phyloP scores from a whole-genome alignment of 768 basidiomycete genomes.

The Mycena venus region DNA sequence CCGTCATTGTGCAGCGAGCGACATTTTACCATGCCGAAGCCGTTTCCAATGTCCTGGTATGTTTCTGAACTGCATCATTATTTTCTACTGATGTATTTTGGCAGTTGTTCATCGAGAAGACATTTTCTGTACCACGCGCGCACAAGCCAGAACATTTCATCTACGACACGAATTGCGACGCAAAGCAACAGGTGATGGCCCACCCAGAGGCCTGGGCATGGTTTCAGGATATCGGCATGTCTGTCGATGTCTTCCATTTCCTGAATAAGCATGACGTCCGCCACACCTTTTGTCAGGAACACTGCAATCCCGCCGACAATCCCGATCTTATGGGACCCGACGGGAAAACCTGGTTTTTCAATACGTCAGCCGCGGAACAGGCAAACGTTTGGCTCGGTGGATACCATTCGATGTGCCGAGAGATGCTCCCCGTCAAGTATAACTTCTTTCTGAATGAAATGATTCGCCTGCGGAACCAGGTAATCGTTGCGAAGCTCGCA shows the following conservation, averaged over 20 bases:
- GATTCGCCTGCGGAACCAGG: conserved; percentile 44
- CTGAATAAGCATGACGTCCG: conserved; percentile 20
- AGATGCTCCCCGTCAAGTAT: conserved; percentile 45
- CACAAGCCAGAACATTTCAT: conserved; percentile 39
- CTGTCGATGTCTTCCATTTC: conserved; percentile 33
- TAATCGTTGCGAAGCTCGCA: conserved; percentile 30
- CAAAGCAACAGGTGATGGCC: conserved; percentile 20
- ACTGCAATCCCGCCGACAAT: conserved; percentile 14
- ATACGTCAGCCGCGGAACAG: conserved; percentile 34
- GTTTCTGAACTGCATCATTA: not conserved
- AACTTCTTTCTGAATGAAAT: conserved; percentile 34
- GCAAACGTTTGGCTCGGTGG: conserved; percentile 30
- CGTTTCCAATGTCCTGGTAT: conserved; percentile 32
- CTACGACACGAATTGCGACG: conserved; percentile 28
- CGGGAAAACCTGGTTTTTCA: conserved; percentile 44
- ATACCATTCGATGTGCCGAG: conserved; percentile 46
- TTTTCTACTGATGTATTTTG: not conserved
- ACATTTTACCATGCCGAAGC: conserved; percentile 38
- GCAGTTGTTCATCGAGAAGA: conserved; percentile 22
- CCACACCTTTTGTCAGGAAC: conserved; percentile 14
- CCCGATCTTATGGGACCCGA: conserved; percentile 21
- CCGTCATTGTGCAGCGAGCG: conserved; percentile 31
- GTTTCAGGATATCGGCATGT: conserved; percentile 19
- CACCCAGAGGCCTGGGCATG: conserved; percentile 4
- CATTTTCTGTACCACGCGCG: conserved; percentile 40